These are phyloP conservation scores for Cadophora sp. DNA, from an alignment of 2,329 filamentous ascomycete species.

Conservation along the genomic window DNA sequence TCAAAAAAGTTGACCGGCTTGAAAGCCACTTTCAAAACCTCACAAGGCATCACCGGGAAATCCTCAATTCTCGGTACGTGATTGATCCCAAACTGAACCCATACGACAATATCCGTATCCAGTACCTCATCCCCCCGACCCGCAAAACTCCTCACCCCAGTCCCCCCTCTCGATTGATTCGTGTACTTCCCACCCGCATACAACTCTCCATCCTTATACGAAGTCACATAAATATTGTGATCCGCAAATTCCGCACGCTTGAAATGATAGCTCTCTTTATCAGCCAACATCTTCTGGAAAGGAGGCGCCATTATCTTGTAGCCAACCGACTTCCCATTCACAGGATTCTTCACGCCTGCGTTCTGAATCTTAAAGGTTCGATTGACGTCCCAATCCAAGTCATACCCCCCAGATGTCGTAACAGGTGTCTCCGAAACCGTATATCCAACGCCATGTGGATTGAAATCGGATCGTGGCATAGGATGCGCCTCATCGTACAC, in stretches of 20 bases:
- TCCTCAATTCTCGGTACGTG: constrained; percentile 70
- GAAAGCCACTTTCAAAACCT: constrained; percentile 57
- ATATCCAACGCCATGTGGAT: constrained; percentile 60
- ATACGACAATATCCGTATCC: constrained; percentile 62
- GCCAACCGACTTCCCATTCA: constrained; percentile 60
- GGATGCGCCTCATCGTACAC: constrained; percentile 65
- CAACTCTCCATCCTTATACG: constrained; percentile 59
- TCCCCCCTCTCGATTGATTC: constrained; percentile 60
- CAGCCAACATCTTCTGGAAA: constrained; percentile 64
- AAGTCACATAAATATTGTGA: constrained; percentile 61
- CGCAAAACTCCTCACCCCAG: constrained; percentile 61
- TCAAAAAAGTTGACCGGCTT: constrained; percentile 61
- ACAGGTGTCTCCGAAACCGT: constrained; percentile 55
- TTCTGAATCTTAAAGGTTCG: constrained; percentile 67
- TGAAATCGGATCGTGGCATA: constrained; percentile 61
- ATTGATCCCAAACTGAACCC: constrained; percentile 66
- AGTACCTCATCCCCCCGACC: constrained; percentile 55
- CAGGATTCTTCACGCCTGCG: constrained; percentile 55
- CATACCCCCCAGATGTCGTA: constrained; percentile 53
- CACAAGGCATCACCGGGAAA: constrained; percentile 73
- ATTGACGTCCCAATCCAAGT: constrained; percentile 55
- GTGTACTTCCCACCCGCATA: constrained; percentile 63
- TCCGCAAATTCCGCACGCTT: constrained; percentile 61
- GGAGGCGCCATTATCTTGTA: constrained; percentile 63
- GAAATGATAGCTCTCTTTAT: constrained; percentile 54